Conservation (phyloP, 2,329 filamentous ascomycete species). For the Colletotrichum tofieldiae region DNA sequence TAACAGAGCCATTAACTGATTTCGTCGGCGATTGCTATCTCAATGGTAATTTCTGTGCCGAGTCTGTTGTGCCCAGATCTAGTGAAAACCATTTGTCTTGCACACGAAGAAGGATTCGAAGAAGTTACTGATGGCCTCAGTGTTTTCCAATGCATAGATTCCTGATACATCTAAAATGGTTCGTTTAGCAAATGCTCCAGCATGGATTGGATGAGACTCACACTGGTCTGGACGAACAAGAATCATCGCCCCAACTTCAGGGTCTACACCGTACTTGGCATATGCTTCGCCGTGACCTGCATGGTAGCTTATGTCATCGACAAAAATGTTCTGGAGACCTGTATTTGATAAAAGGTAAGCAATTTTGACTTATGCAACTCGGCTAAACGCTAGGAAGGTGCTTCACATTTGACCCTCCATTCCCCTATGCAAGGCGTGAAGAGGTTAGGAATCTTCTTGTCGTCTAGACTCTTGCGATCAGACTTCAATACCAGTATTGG, state of each 20-base stretch:
- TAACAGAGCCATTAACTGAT: background rate
- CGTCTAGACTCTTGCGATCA: constrained; percentile 8
- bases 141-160: background rate
- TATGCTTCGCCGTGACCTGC: constrained; percentile 68
- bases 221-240: constrained; percentile 79
- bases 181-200: background rate
- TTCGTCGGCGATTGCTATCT: background rate
- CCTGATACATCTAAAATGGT: constrained; percentile 1
- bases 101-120: background rate
- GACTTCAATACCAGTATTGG: constrained; percentile 21
- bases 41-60: rapidly evolving
- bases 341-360: background rate
- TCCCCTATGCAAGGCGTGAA: constrained; percentile 10
- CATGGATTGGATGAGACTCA: constrained; percentile 56
- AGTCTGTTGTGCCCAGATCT: background rate
- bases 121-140: background rate
- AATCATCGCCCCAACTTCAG: constrained; percentile 69
- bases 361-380: too few relatives aligned
- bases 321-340: constrained; percentile 64
- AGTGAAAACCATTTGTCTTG: background rate
- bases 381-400: background rate
- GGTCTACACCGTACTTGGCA: constrained; percentile 71
- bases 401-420: constrained; percentile 18
- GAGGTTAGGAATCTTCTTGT: constrained; percentile 14
- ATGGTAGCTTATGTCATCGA: constrained; percentile 68